Base-by-base conservation (phyloP, 371 early-diverging fungal genomes). In the Circinella minor region DNA sequence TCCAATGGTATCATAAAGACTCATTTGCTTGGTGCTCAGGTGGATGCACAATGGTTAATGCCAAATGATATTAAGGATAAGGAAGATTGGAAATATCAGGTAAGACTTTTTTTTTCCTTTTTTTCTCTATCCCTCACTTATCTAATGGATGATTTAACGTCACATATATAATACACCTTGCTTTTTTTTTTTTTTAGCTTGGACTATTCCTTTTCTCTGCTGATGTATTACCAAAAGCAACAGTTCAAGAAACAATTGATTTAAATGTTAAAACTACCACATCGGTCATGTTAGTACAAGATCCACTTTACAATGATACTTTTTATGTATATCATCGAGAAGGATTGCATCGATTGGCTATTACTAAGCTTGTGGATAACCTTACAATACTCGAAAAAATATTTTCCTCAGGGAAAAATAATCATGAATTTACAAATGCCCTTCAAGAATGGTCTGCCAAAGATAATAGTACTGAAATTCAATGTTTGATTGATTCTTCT, bases 21-120 rank as follows among this genome's bases (percentile, higher is more conserved):
- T 43, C 73, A 76, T 36, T 69, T 82, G 15, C 61, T 83, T 36
- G 76, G 68, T 14, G 65, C 68, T 49, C 78, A 73, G 36, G 64
- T 80, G 47, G 81, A 79, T 63, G 71, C 79, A 49, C 79, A 81
- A 49, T 83, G 82, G 82, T 66, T 71, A 54, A 72, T 82, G 66
- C 78, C 78, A 13, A 47, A 43, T 3, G n/a, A 57, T 14, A 54
- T 15, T 1, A 51, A 14, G 8, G 51, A 67, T 10, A 36, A 64
- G 3, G 37, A 74, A 18, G 47, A 47, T 3, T 81, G 78, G 78
- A 71, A 77, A 69, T 65, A 65, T 27, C 67, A 81, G 65, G 81
- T 77, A 68, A 17, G 55, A 14, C 54, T 8, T 17, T 66, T n/a
- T 17, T 39, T 38, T 39, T 39, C 43, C 20, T 6, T 46, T 46